Evolutionary conservation across 2,329 filamentous ascomycete genomes (phyloP).

Genomic region (Penicillium sp.): DNA sequence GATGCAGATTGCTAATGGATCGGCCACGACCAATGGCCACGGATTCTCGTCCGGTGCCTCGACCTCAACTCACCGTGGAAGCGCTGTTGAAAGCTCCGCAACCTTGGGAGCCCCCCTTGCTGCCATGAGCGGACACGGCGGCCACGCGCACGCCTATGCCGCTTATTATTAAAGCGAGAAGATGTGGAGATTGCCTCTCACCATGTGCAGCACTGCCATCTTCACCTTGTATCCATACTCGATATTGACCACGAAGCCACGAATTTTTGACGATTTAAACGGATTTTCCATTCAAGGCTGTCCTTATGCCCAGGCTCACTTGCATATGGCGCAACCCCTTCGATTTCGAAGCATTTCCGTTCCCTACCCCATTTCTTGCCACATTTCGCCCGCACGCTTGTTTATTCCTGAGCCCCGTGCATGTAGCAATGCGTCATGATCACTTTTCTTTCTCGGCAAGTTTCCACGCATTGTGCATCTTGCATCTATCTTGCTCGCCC

Average conservation of each 20-base stretch:
- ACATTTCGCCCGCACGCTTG: slow-evolving; percentile 14
- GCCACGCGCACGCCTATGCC: slow-evolving; percentile 26
- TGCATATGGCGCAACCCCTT: slow-evolving; percentile 16
- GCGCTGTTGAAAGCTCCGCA: slow-evolving; percentile 24
- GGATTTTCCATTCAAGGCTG: slow-evolving; percentile 16
- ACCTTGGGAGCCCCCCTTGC: slow-evolving; percentile 29
- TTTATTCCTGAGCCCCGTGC: slow-evolving; percentile 6
- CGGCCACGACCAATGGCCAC: slow-evolving; percentile 24
- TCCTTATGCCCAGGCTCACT: slow-evolving; percentile 22
- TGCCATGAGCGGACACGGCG: slow-evolving; percentile 22
- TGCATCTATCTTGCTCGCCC: slow-evolving; percentile 9
- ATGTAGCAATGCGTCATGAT: slow-evolving; percentile 20
- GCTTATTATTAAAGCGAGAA: slow-evolving; percentile 28
- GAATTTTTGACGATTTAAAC: slow-evolving; percentile 27
- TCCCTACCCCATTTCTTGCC: slow-evolving; percentile 3
- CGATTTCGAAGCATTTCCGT: slow-evolving; percentile 4
- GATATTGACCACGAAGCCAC: slow-evolving; percentile 26
- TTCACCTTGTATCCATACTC: slow-evolving; percentile 34
- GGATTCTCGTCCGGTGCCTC: background rate
- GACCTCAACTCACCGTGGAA: slow-evolving; percentile 3
- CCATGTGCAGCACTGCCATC: slow-evolving; percentile 17
- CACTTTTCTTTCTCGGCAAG: slow-evolving; percentile 15
- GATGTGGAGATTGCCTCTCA: slow-evolving; percentile 5
- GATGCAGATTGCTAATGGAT: slow-evolving; percentile 5
- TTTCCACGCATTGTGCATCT: slow-evolving; percentile 16